These are phyloP conservation scores for Colletotrichum tamarilloi DNA, from an alignment of 2,329 filamentous ascomycete species.

Conservation along the genomic window DNA sequence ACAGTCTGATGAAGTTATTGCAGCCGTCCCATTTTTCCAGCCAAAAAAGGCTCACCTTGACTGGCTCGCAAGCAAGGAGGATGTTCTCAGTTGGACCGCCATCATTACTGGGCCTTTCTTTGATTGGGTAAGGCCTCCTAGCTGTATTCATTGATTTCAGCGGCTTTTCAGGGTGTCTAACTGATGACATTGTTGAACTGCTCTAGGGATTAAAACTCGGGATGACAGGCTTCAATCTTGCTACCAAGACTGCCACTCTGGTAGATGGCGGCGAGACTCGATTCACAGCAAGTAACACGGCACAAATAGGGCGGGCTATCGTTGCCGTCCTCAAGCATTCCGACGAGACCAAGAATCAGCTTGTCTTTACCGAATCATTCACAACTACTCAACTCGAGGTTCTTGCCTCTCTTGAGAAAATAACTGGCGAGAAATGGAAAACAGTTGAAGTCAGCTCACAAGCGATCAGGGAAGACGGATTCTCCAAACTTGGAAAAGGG, in stretches of 20 bases:
- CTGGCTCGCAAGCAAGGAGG: constrained; percentile 43
- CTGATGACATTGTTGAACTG: not conserved
- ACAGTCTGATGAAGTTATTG: not conserved
- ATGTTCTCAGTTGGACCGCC: constrained; percentile 60
- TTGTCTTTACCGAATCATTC: constrained; percentile 51
- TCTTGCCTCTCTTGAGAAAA: constrained; percentile 39
- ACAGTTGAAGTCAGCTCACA: not conserved
- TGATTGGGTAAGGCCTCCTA: constrained; percentile 53
- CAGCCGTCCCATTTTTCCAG: constrained; percentile 6
- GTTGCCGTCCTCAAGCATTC: constrained; percentile 29
- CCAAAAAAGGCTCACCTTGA: constrained; percentile 10
- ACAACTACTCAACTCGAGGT: constrained; percentile 61
- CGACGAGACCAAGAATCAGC: constrained; percentile 33
- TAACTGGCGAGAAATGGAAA: not conserved
- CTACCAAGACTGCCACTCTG: constrained; percentile 47
- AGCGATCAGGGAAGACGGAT: not conserved
- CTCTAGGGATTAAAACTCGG: not conserved
- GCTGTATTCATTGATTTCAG: constrained; percentile 36
- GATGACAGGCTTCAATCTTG: constrained; percentile 59
- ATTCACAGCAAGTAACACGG: constrained; percentile 31
- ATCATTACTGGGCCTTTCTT: constrained; percentile 64
- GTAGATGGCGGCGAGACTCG: constrained; percentile 34
- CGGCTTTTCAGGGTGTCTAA: not conserved
- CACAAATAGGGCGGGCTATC: constrained; percentile 34
- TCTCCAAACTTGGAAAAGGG: not conserved